Conservation (phyloP, 108 stramenopile genomes). For the Nannochloropsis granulata region DNA sequence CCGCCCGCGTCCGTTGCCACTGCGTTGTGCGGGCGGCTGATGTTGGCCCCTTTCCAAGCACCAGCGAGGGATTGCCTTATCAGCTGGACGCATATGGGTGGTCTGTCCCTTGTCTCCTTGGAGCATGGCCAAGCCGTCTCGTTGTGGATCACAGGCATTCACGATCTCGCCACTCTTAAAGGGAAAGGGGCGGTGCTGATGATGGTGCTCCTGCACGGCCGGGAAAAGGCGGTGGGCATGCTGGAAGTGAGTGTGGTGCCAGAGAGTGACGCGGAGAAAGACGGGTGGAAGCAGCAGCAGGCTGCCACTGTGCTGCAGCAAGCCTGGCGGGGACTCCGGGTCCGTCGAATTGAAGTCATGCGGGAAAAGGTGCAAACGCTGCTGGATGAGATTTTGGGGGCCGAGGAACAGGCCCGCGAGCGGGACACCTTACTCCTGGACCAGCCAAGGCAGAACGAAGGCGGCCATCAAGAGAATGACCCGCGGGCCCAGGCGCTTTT, state of each 20-base stretch:
- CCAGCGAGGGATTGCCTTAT: neutral
- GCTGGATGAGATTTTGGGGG: neutral
- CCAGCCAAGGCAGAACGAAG: neutral
- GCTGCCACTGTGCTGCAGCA: neutral
- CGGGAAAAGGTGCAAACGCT: neutral
- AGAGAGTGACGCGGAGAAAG: neutral
- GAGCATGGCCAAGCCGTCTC: neutral
- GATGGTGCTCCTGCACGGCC: neutral
- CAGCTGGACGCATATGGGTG: neutral
- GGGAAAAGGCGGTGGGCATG: neutral
- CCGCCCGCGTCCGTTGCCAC: neutral
- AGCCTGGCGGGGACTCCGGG: neutral
- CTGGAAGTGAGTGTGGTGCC: neutral
- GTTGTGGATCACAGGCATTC: neutral
- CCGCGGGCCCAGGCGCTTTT: neutral
- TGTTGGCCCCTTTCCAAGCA: neutral
- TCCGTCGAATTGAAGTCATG: neutral
- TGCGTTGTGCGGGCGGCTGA: neutral
- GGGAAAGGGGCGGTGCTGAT: neutral
- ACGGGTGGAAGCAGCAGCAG: neutral
- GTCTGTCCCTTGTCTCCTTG: neutral
- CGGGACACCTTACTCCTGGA: neutral
- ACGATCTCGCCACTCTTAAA: neutral
- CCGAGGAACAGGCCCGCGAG: neutral
- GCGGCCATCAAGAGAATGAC: neutral